Percentiles rank a stretch among this genome's conserved stretches.
Conservation (phyloP, 2,329 filamentous ascomycete genomes). For the Triangularia setosa region DNA sequence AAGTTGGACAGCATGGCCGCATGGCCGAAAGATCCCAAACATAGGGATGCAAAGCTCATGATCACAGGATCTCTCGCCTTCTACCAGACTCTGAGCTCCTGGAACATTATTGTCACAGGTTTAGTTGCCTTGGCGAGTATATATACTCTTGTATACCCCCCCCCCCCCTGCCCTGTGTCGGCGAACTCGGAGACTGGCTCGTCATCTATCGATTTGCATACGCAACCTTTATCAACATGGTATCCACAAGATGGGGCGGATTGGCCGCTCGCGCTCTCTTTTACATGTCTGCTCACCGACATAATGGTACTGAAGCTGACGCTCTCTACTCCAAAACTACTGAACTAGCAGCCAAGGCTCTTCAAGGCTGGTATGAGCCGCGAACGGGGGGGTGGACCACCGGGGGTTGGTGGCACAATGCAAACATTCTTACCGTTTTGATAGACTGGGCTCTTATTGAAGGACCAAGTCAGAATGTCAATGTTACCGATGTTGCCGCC, state of each 20-base stretch:
- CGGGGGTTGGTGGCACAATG: slow-evolving; percentile 71
- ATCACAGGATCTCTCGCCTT: not conserved
- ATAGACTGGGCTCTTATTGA: slow-evolving; percentile 45
- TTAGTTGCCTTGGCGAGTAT: not conserved
- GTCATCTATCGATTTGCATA: not conserved
- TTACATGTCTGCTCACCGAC: slow-evolving; percentile 13
- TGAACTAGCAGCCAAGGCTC: slow-evolving; percentile 34
- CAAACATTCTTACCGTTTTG: slow-evolving; percentile 61
- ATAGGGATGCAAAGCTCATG: not conserved
- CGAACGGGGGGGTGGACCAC: slow-evolving; percentile 60
- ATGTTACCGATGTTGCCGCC: slow-evolving; percentile 38
- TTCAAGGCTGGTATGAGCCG: slow-evolving; percentile 60
- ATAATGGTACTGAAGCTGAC: slow-evolving; percentile 13
- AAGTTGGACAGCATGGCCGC: slow-evolving; percentile 9
- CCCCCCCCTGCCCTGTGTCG: no score
- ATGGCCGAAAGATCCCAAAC: slow-evolving; percentile 3
- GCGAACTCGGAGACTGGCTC: not conserved
- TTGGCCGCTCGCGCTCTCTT: slow-evolving; percentile 25
- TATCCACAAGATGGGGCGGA: slow-evolving; percentile 23
- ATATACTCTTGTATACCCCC: not conserved
- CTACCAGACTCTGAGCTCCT: not conserved
- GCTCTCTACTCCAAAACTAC: slow-evolving; percentile 34
- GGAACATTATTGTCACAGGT: not conserved
- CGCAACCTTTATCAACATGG: slow-evolving; percentile 19
- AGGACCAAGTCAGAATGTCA: slow-evolving; percentile 25